Percentiles rank a stretch among this genome's conserved stretches.
Conservation (phyloP, 2,329 filamentous ascomycete genomes). For the Exophiala sideris region DNA sequence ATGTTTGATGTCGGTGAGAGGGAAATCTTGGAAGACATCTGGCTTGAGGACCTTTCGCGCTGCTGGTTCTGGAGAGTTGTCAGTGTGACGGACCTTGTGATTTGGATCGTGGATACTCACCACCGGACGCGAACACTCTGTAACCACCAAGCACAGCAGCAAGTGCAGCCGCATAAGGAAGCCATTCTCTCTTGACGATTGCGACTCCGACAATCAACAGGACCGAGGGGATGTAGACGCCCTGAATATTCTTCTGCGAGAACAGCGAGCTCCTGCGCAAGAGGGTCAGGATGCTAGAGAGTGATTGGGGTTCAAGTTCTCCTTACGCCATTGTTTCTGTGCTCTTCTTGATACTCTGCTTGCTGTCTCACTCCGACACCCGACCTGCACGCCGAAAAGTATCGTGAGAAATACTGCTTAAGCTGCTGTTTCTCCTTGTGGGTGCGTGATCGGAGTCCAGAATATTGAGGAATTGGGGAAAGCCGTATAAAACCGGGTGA, state of each 20-base stretch:
- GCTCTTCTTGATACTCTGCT: too few relatives aligned
- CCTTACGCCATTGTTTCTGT: slow-evolving; percentile 11
- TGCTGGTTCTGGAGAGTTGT: slow-evolving; percentile 47
- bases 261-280: slow-evolving; percentile 20
- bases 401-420: too few relatives aligned
- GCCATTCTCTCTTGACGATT: slow-evolving; percentile 75
- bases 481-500: slow-evolving; percentile 1
- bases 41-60: slow-evolving; percentile 82
- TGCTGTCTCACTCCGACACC: not conserved
- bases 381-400: not conserved
- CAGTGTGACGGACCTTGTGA: not conserved
- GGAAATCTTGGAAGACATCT: slow-evolving; percentile 83
- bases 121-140: slow-evolving; percentile 70
- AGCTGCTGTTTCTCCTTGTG: not conserved
- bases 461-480: slow-evolving; percentile 13
- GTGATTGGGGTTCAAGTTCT: not conserved
- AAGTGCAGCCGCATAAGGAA: slow-evolving; percentile 65
- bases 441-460: slow-evolving; percentile 4
- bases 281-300: slow-evolving; percentile 1
- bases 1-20: slow-evolving; percentile 89
- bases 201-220: slow-evolving; percentile 72
- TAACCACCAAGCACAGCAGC: slow-evolving; percentile 64
- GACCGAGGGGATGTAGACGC: slow-evolving; percentile 78
- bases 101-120: slow-evolving; percentile 1
- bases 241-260: slow-evolving; percentile 62